These are phyloP conservation scores for Pholiota adiposa DNA, from an alignment of 1,284 basidiomycete species.

Conservation along the genomic window DNA sequence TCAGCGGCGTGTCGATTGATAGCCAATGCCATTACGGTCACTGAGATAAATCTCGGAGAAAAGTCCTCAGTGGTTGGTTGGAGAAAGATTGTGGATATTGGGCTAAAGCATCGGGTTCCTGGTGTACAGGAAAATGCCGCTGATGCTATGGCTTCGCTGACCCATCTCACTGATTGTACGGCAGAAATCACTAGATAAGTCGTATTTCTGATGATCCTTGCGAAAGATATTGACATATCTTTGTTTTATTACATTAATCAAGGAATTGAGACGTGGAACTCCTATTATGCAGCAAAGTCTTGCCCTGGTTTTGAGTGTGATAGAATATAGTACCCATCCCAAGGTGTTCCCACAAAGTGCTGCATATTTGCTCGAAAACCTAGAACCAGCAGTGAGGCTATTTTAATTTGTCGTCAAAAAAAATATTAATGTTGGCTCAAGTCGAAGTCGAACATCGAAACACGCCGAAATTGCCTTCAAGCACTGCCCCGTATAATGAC, in stretches of 20 bases:
- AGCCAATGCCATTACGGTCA: conserved; percentile 61
- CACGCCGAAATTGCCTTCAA: conserved; percentile 71
- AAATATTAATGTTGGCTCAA: conserved; percentile 37
- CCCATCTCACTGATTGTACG: conserved; percentile 68
- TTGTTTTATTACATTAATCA: conserved; percentile 57
- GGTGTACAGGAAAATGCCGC: conserved; percentile 80
- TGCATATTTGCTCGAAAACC: conserved; percentile 62
- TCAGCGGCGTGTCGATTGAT: conserved; percentile 78
- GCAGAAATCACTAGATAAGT: conserved; percentile 73
- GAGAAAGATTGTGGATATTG: conserved; percentile 71
- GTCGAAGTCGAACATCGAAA: conserved; percentile 43
- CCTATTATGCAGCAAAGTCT: conserved; percentile 77
- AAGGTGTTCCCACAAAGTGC: conserved; percentile 57
- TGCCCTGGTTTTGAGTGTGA: conserved; percentile 73
- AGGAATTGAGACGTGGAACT: conserved; percentile 61
- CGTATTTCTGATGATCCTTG: conserved; percentile 10
- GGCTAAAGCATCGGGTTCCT: conserved; percentile 69
- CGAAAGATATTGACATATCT: conserved; percentile 9
- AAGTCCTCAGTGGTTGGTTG: conserved; percentile 58
- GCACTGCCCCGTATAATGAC: conserved; percentile 65
- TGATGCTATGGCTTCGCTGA: conserved; percentile 65
- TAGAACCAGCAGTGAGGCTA: conserved; percentile 55
- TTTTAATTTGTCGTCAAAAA: conserved; percentile 14
- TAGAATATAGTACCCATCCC: conserved; percentile 66
- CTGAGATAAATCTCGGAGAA: conserved; percentile 50